A percentile compares a stretch with the other conserved stretches of the same genome.
phyloP scores from a whole-genome alignment of 2,329 filamentous ascomycete species.

The Leptographium lundbergii region DNA sequence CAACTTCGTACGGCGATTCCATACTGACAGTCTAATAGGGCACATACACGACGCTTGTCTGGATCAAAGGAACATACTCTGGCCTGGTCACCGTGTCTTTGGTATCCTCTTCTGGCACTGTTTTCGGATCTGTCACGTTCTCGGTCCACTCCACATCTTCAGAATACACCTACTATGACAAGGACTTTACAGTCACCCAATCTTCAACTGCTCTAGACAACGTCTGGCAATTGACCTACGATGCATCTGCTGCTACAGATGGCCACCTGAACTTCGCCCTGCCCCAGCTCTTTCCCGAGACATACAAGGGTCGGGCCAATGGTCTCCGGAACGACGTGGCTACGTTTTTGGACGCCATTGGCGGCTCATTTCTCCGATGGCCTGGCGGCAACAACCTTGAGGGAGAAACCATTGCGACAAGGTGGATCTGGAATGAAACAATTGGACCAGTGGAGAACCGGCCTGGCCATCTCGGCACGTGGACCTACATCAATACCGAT shows the following conservation, averaged over 20 bases:
- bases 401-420: too few relatives aligned
- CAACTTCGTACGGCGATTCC: too few relatives aligned
- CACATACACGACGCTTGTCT: background rate
- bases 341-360: slow-evolving; percentile 27
- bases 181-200: too few relatives aligned
- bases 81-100: background rate
- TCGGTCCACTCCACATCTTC: too few relatives aligned
- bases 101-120: background rate
- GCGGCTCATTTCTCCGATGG: too few relatives aligned
- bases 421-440: too few relatives aligned
- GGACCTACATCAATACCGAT: slow-evolving; percentile 49
- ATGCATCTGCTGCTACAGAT: background rate
- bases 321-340: slow-evolving; percentile 44
- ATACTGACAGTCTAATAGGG: too few relatives aligned
- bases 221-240: background rate
- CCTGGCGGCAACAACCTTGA: too few relatives aligned
- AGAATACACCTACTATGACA: too few relatives aligned
- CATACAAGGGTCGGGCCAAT: slow-evolving; percentile 44
- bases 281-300: slow-evolving; percentile 47
- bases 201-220: too few relatives aligned
- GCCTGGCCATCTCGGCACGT: slow-evolving; percentile 42
- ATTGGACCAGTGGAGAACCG: slow-evolving; percentile 30
- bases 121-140: too few relatives aligned
- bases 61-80: background rate
- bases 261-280: slow-evolving; percentile 42